These are phyloP conservation scores for Henckelia pumila DNA, from an alignment of 257 asterid genomes.

Conservation along the genomic window DNA sequence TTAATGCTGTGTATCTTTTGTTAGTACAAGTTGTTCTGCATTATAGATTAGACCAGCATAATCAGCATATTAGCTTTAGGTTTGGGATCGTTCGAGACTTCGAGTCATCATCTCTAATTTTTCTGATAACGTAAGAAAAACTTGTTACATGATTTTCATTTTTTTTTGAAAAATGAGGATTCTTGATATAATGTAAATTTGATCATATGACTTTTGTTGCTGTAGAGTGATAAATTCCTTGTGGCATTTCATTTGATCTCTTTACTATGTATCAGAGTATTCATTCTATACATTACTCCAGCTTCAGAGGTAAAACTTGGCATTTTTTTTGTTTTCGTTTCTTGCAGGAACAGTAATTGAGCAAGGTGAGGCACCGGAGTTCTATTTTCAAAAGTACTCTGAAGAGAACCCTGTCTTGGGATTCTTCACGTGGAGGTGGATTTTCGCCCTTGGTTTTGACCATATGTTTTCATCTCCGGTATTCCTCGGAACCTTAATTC, in stretches of 20 bases:
- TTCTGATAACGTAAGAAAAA: neutral
- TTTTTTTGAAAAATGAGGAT: neutral
- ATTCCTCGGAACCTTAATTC: constrained; percentile 61
- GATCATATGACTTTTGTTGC: neutral
- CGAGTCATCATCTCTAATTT: neutral
- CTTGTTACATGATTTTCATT: neutral
- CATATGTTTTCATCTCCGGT: constrained; percentile 87
- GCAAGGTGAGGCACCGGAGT: constrained; percentile 77
- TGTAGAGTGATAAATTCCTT: neutral
- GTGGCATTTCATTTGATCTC: neutral
- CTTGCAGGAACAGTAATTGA: constrained; percentile 63
- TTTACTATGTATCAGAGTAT: neutral
- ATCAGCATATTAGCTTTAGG: neutral
- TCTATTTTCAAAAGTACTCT: constrained; percentile 54
- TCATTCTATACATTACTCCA: neutral
- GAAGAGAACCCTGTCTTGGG: constrained; percentile 73
- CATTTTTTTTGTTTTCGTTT: constrained; percentile 11
- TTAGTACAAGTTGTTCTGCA: neutral
- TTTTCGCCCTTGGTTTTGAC: constrained; percentile 72
- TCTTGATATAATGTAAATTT: constrained; percentile 5
- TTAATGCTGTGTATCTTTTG: neutral
- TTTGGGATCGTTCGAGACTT: too few species aligned
- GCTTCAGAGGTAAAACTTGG: neutral
- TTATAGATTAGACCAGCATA: neutral
- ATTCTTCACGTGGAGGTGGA: constrained; percentile 81